phyloP scores from a whole-genome alignment of 2,329 filamentous ascomycete genomes.

The Westerdykella ornata region DNA sequence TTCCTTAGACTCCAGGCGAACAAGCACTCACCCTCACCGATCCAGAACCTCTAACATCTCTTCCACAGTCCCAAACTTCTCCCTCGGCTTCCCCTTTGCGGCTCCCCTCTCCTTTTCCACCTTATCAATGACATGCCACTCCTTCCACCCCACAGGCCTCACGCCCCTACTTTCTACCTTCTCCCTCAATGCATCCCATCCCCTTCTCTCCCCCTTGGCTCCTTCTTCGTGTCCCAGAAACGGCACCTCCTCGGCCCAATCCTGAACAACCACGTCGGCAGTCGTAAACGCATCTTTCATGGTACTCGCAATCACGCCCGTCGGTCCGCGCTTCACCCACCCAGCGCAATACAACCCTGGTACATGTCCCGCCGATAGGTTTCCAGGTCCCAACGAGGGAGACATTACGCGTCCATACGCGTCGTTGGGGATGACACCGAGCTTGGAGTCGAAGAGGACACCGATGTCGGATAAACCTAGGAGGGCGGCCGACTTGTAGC shows the following conservation, averaged over 20 bases:
- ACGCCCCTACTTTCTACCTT: constrained; percentile 53
- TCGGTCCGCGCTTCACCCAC: constrained; percentile 93
- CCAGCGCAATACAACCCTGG: constrained; percentile 86
- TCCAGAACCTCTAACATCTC: constrained; percentile 51
- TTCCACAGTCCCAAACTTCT: constrained; percentile 54
- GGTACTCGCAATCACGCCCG: constrained; percentile 90
- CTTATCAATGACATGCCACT: constrained; percentile 81
- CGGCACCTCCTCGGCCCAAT: constrained; percentile 54
- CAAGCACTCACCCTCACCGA: too few relatives aligned
- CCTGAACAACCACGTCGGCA: constrained; percentile 72
- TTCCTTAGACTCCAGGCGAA: too few relatives aligned
- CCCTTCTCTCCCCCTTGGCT: constrained; percentile 42
- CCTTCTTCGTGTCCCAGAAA: constrained; percentile 44
- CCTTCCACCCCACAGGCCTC: constrained; percentile 67
- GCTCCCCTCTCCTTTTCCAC: constrained; percentile 64
- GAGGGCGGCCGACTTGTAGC: constrained; percentile 77
- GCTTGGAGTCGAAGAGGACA: constrained; percentile 67
- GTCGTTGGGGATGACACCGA: constrained; percentile 78
- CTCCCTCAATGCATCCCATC: constrained; percentile 69
- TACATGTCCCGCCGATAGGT: constrained; percentile 45
- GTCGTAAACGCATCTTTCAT: constrained; percentile 93
- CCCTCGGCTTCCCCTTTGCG: constrained; percentile 66
- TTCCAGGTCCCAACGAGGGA: constrained; percentile 31
- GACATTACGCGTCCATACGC: constrained; percentile 63
- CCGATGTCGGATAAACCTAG: constrained; percentile 66